Evolutionary conservation across 306 rosid genomes (phyloP).

Genomic region (Cucumis melo): DNA sequence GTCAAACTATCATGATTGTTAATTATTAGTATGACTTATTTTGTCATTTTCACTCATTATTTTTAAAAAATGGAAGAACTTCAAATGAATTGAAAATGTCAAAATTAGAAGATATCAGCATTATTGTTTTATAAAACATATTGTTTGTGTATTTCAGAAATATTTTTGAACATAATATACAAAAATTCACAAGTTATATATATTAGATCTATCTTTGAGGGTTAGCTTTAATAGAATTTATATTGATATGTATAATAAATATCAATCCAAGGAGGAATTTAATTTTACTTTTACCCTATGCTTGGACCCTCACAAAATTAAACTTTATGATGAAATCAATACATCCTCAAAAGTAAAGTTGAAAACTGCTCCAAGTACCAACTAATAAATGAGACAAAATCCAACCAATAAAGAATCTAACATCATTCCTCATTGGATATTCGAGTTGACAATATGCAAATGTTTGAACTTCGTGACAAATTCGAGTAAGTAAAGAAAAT

Average conservation of each 20-base stretch:
- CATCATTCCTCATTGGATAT: not conserved
- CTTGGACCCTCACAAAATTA: too few species aligned
- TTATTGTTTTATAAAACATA: not conserved
- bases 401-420: not conserved
- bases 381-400: not conserved
- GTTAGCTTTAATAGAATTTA: too few species aligned
- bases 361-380: not conserved
- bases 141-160: not conserved
- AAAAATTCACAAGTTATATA: not conserved
- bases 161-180: not conserved
- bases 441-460: not conserved
- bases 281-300: too few species aligned
- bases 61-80: not conserved
- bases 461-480: not conserved
- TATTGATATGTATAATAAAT: too few species aligned
- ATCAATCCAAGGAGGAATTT: too few species aligned
- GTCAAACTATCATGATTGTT: not conserved
- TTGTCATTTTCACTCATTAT: not conserved
- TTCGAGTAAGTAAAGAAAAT: not conserved
- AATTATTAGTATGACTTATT: not conserved
- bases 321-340: too few species aligned
- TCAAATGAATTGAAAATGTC: not conserved
- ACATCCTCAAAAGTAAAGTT: too few species aligned
- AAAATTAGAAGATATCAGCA: not conserved
- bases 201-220: too few species aligned